Percentiles rank a stretch among this genome's conserved stretches.
phyloP scores from a whole-genome alignment of 139 green algal species.

The Chlorella sp. region DNA sequence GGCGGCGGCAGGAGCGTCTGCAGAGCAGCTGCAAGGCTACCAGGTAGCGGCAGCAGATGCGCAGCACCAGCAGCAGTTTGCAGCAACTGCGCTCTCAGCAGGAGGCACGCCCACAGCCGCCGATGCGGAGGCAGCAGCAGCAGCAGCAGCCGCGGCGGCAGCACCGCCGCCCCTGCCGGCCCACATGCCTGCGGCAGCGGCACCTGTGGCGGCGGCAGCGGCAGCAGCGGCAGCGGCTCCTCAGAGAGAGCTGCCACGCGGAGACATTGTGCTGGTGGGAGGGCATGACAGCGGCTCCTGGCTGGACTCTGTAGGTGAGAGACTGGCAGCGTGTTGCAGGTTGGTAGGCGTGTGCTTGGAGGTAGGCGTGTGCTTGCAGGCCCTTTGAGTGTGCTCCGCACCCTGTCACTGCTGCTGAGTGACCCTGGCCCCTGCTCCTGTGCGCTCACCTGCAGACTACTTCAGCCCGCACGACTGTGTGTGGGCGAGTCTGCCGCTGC shows the following conservation, averaged over 20 bases:
- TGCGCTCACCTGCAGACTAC: not conserved
- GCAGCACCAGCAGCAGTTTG: constrained; percentile 25
- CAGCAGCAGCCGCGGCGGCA: not conserved
- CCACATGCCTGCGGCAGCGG: not conserved
- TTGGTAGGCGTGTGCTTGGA: no score
- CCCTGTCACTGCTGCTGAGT: no score
- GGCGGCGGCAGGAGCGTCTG: not conserved
- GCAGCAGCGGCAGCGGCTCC: not conserved
- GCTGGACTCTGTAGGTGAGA: constrained; percentile 42
- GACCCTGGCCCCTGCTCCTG: no score
- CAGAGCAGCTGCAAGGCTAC: not conserved
- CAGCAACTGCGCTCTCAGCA: not conserved
- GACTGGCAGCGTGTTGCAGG: no score
- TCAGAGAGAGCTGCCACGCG: not conserved
- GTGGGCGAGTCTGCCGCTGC: constrained; percentile 34
- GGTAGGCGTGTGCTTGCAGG: no score
- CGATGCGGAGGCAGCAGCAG: not conserved
- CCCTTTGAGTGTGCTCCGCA: no score
- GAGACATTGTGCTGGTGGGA: constrained; percentile 34
- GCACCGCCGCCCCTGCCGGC: not conserved
- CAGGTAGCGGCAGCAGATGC: not conserved
- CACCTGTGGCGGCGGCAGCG: not conserved
- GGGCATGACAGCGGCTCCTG: constrained; percentile 44
- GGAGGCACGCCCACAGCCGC: no score
- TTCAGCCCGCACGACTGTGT: not conserved